Evolutionary conservation across 2,329 filamentous ascomycete species (phyloP).

Genomic region (Knoxdaviesia proteae): DNA sequence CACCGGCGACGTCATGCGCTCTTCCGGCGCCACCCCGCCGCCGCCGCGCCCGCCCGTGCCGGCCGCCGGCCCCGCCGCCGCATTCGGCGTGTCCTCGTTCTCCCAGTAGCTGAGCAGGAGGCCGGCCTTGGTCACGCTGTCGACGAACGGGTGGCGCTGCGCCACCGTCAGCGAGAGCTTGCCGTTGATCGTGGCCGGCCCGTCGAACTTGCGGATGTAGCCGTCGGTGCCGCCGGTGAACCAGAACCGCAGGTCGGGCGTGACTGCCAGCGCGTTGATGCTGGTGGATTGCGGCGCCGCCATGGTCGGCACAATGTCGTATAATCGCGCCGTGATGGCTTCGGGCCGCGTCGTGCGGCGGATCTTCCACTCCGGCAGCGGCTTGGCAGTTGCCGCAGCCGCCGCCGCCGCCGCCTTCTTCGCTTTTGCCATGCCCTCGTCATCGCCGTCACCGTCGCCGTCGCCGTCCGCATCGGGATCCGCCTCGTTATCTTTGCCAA

Average conservation of each 20-base stretch:
- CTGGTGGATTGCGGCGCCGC: conserved; percentile 90
- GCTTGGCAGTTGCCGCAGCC: conserved; percentile 8
- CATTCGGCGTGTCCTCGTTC: conserved; percentile 55
- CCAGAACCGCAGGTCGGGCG: conserved; percentile 85
- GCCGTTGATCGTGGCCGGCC: conserved; percentile 82
- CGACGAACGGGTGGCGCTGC: conserved; percentile 89
- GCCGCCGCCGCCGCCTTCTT: conserved; percentile 12
- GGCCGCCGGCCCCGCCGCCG: conserved; percentile 12
- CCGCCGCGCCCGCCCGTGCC: conserved; percentile 16
- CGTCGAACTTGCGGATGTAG: conserved; percentile 94
- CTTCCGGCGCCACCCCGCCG: conserved; percentile 22
- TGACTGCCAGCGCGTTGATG: conserved; percentile 80
- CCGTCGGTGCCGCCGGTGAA: conserved; percentile 88
- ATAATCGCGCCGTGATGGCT: conserved; percentile 57
- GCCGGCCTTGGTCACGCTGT: conserved; percentile 88
- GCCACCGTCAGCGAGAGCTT: conserved; percentile 87
- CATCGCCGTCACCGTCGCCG: conserved; percentile 15
- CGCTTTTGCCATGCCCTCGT: conserved; percentile 17
- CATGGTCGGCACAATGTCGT: conserved; percentile 94
- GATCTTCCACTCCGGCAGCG: conserved; percentile 4
- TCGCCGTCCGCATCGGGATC: conserved; percentile 9
- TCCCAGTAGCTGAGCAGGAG: conserved; percentile 96
- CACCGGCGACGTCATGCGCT: conserved; percentile 60
- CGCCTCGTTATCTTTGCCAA: conserved; percentile 5
- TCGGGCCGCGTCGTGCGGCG: conserved; percentile 53